Percentiles rank a stretch among this genome's conserved stretches.
Evolutionary conservation across 202 grass and related monocot genomes (phyloP).

Genomic region (Brachypodium distachyon): DNA sequence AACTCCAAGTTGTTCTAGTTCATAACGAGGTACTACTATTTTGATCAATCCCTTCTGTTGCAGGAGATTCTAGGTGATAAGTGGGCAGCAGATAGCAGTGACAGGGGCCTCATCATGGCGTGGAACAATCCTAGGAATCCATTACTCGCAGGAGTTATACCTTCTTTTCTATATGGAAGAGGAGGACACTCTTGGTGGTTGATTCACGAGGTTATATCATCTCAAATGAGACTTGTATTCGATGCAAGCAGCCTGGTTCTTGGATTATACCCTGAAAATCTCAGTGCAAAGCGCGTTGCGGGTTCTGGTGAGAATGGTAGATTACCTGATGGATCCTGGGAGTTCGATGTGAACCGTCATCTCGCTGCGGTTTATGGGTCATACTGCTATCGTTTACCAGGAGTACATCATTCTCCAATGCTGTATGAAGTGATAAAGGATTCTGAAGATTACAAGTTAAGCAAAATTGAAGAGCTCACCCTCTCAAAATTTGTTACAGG

Average conservation of each 20-base stretch:
- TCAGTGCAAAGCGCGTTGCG: neutral
- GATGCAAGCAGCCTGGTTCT: slow-evolving; percentile 45
- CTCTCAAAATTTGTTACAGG: neutral
- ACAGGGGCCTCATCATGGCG: slow-evolving; percentile 46
- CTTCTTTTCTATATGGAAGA: slow-evolving; percentile 65
- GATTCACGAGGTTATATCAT: slow-evolving; percentile 54
- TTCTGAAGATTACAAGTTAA: slow-evolving; percentile 38
- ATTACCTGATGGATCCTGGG: slow-evolving; percentile 25
- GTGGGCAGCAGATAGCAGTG: slow-evolving; percentile 6
- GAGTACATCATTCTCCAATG: neutral
- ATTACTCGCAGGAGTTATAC: slow-evolving; percentile 57
- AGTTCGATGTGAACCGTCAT: slow-evolving; percentile 41
- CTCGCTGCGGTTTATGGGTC: slow-evolving; percentile 64
- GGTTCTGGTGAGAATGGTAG: neutral
- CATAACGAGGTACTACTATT: neutral
- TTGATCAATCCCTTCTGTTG: slow-evolving; percentile 13
- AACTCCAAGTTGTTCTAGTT: neutral
- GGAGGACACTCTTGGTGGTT: slow-evolving; percentile 54
- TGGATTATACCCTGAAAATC: slow-evolving; percentile 47
- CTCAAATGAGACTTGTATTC: slow-evolving; percentile 54
- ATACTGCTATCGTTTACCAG: slow-evolving; percentile 24
- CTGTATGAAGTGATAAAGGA: slow-evolving; percentile 44
- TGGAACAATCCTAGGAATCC: slow-evolving; percentile 55
- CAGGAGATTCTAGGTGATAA: slow-evolving; percentile 34
- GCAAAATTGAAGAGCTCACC: slow-evolving; percentile 7